These are phyloP conservation scores for Phytophthora citrophthora DNA, from an alignment of 352 stramenopile species.

Conservation along the genomic window DNA sequence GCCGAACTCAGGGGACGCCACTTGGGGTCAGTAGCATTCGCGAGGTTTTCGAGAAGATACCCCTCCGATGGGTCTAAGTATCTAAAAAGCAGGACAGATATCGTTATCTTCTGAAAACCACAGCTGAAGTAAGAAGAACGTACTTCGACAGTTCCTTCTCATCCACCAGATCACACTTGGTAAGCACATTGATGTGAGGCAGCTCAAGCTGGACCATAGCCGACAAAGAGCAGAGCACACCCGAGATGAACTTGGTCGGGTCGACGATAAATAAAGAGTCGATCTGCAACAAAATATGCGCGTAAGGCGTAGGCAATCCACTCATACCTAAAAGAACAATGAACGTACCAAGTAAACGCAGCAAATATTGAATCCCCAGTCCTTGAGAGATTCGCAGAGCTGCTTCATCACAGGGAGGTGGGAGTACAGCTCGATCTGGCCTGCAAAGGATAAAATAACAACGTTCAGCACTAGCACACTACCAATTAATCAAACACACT, in stretches of 20 bases:
- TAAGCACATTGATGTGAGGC: conserved; percentile 94
- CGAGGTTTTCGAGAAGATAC: conserved; percentile 84
- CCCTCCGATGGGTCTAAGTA: conserved; percentile 86
- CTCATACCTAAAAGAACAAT: neutral
- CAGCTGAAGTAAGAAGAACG: neutral
- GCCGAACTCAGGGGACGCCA: conserved; percentile 82
- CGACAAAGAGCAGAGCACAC: conserved; percentile 95
- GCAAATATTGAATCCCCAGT: conserved; percentile 90
- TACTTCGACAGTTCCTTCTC: conserved; percentile 91
- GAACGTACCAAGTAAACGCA: conserved; percentile 84
- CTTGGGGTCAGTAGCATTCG: conserved; percentile 80
- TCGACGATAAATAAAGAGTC: conserved; percentile 95
- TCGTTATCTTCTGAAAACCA: conserved; percentile 15
- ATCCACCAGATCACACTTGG: conserved; percentile 92
- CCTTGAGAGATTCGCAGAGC: conserved; percentile 81
- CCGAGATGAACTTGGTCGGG: conserved; percentile 98
- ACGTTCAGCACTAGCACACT: conserved; percentile 3
- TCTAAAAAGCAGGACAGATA: conserved; percentile 28
- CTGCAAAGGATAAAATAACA: conserved; percentile 28
- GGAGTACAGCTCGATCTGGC: conserved; percentile 93
- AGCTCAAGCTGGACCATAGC: conserved; percentile 99
- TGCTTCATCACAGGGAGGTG: conserved; percentile 93
- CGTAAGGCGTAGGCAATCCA: neutral
- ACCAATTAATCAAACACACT: neutral
- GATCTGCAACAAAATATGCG: conserved; percentile 61